Evolutionary conservation across 306 rosid genomes (phyloP), one percentile per base, ranked within the genome.

Genomic region (Cicer judaicum): DNA sequence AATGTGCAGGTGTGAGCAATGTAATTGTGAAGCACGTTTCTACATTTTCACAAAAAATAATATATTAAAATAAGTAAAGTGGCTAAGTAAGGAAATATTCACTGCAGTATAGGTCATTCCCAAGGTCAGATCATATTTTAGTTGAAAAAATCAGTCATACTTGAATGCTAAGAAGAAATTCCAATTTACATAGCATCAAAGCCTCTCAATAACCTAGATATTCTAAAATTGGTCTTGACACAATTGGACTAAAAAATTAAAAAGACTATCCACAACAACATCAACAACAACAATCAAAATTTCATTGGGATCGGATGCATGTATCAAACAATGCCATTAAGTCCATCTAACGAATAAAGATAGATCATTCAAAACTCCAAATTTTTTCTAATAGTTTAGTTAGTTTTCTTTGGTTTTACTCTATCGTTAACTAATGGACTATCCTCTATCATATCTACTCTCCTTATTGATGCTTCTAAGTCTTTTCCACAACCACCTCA

Each of bases 141-240:
- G 66, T 43, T 50, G 48, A 56, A 56, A 79, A 56, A 74, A 79
- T 73, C 21, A 36, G 46, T 8, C 11, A 68, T 11, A 48, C 54
- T 70, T 38, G 34, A 59, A 66, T 39, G 36, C 49, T 49, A 63
- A 42, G 50, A 62, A 62, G 64, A 78, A 46, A 68, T 13, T 47
- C n/a, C 40, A 24, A 64, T 52, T 38, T 10, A 64, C 40, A 73
- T 48, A 73, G 69, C 66, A 47, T 42, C 43, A 14, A 42, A 68
- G 34, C 46, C 71, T 68, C 63, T 18, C 7, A 34, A 43, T 68
- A 49, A 8, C 24, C 43, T 60, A 80, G 9, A 46, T 41, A 36
- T 68, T 61, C 38, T 47, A 61, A 47, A 47, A 15, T 29, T 47
- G 69, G 67, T 46, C 21, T 16, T 46, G 54, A 44, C 44, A 55